Evolutionary conservation across 495 filamentous ascomycete genomes (phyloP), one percentile per base, ranked within the genome.

Genomic region (Daldinia concentrica): DNA sequence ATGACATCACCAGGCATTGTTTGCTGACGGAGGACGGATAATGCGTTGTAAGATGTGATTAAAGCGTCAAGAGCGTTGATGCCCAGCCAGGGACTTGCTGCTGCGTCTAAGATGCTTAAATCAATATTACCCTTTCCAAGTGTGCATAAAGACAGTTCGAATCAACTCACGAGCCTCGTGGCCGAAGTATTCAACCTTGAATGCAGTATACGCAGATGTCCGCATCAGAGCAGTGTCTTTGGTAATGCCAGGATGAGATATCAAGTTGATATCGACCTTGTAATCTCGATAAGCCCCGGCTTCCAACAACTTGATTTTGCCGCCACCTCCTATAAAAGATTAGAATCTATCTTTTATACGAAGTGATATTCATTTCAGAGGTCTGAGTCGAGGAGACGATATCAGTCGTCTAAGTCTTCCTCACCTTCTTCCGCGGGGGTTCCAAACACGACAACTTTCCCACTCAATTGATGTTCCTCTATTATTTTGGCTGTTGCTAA

Each of bases 361-460:
- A 43, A 58, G 22, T 6, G 11, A 36, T 14, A 12, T 36, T 34
- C 3, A 34, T 15, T 30, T 58, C 7, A 64, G 15, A 24, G 29
- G 43, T 43, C 9, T 37, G 51, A 14, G 3, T 5, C 41, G 39
- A 64, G 17, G 15, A 39, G 26, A 24, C n/a, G 32, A 43, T 56
- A 26, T 36, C 1, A n/a, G n/a, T 27, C 26, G 19, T 63, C 34
- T 36, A 41, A 26, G 7, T 4, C 30, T 32, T 4, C 11, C 65
- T 66, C 41, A 79, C 75, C 87, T 80, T 92, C 90, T 76, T 93
- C 90, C 0, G 87, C 91, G 0, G 91, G 91, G 0, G 90, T 92
- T 19, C 90, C 90, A 27, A 92, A 85, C 32, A 93, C 71, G 48
- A 88, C 78, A 0, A 90, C 81, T 48, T 87, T 87, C 5, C 90